These are phyloP conservation scores for Talaromyces ruber DNA, from an alignment of 495 filamentous ascomycete species.

Conservation along the genomic window DNA sequence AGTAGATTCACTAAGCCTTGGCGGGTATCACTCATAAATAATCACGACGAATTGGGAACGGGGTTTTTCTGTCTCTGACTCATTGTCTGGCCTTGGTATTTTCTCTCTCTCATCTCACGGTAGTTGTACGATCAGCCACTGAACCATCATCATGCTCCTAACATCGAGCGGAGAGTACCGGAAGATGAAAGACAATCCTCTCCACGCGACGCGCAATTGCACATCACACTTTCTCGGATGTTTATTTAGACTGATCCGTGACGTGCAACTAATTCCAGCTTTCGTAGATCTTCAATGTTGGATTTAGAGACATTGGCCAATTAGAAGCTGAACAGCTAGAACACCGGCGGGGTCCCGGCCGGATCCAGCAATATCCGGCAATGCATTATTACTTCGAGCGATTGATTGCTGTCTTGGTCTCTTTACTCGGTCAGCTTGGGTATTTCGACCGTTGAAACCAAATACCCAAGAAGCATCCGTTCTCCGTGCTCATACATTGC, in stretches of 20 bases:
- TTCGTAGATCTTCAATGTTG: neutral
- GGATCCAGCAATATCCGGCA: neutral
- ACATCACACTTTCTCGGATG: neutral
- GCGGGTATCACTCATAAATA: neutral
- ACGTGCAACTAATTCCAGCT: neutral
- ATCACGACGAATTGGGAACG: neutral
- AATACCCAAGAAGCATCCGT: neutral
- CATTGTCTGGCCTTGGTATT: no score
- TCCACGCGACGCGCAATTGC: neutral
- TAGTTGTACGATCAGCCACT: neutral
- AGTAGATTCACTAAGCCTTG: neutral
- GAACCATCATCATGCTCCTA: neutral
- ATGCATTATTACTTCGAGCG: neutral
- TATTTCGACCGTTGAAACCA: neutral
- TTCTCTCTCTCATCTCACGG: neutral
- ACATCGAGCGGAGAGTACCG: neutral
- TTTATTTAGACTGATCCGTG: neutral
- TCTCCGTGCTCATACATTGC: neutral
- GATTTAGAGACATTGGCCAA: neutral
- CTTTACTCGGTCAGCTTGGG: neutral
- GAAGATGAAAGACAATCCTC: neutral
- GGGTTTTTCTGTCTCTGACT: neutral
- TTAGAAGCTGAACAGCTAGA: neutral
- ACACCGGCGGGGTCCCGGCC: neutral
- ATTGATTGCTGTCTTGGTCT: neutral